Evolutionary conservation across 2,329 filamentous ascomycete genomes (phyloP).

Genomic region (Fusarium xyrophilum): DNA sequence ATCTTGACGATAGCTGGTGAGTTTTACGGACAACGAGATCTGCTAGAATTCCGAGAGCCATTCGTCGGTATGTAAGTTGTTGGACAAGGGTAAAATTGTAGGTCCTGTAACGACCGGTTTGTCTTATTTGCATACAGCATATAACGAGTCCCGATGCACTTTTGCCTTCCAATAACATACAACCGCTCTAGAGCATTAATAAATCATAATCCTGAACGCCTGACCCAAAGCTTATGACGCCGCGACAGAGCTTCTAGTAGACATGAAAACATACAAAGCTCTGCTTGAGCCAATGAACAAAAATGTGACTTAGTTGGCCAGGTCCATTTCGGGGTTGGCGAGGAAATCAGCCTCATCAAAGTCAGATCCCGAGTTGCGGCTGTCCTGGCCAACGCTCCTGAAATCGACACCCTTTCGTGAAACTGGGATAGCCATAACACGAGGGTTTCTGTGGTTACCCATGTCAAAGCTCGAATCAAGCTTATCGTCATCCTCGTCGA

Average conservation of each 20-base stretch:
- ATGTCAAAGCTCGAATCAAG: slow-evolving; percentile 51
- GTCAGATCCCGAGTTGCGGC: slow-evolving; percentile 57
- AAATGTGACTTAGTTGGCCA: slow-evolving; percentile 18
- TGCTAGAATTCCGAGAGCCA: slow-evolving; percentile 76
- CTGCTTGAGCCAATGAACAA: neutral
- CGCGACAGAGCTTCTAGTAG: slow-evolving; percentile 16
- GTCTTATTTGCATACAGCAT: slow-evolving; percentile 23
- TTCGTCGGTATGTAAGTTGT: slow-evolving; percentile 55
- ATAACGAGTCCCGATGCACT: slow-evolving; percentile 18
- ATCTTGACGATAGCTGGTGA: slow-evolving; percentile 87
- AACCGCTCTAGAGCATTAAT: slow-evolving; percentile 33
- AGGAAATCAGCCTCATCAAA: slow-evolving; percentile 75
- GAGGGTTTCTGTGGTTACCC: slow-evolving; percentile 48
- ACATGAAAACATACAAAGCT: slow-evolving; percentile 10
- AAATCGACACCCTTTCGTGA: slow-evolving; percentile 41
- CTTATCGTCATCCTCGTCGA: slow-evolving; percentile 51
- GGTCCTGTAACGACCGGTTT: slow-evolving; percentile 17
- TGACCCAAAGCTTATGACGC: slow-evolving; percentile 24
- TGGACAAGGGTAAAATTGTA: slow-evolving; percentile 3
- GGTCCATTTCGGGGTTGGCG: slow-evolving; percentile 57
- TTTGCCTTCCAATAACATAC: slow-evolving; percentile 17
- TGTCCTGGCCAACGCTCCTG: slow-evolving; percentile 54
- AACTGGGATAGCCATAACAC: slow-evolving; percentile 58
- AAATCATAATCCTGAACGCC: slow-evolving; percentile 27
- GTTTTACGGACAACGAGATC: slow-evolving; percentile 86